These are phyloP conservation scores for Thoreauomyces humboldtii DNA, from an alignment of 192 early-diverging fungal genomes.

Conservation along the genomic window DNA sequence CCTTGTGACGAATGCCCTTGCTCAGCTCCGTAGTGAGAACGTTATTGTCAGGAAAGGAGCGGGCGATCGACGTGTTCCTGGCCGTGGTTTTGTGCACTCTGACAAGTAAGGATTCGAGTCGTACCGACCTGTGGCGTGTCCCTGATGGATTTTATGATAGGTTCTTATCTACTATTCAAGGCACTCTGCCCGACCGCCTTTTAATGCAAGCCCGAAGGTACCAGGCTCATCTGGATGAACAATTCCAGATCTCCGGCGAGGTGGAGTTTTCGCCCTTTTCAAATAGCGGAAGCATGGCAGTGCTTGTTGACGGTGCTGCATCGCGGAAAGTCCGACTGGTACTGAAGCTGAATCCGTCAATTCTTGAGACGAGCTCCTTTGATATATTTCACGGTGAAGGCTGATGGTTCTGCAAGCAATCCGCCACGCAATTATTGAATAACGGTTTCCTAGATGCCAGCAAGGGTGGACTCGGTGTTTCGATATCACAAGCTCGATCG, in stretches of 20 bases:
- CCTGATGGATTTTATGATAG: no score
- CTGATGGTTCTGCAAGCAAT: no score
- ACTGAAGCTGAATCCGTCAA: no score
- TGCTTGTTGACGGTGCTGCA: constrained; percentile 23
- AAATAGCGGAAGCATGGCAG: constrained; percentile 25
- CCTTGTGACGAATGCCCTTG: constrained; percentile 14
- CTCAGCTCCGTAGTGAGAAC: constrained; percentile 7
- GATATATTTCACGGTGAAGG: no score
- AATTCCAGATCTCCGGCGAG: neutral
- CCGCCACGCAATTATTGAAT: no score
- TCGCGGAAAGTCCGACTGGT: neutral
- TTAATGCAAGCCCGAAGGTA: constrained; percentile 31
- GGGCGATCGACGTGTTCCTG: constrained; percentile 36
- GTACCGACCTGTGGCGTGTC: neutral
- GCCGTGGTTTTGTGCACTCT: constrained; percentile 31
- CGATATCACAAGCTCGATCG: no score
- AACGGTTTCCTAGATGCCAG: no score
- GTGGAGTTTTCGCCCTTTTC: constrained; percentile 16
- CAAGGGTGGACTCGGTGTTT: no score
- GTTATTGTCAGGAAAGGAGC: constrained; percentile 29
- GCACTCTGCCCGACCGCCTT: constrained; percentile 31
- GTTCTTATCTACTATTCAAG: constrained; percentile 34
- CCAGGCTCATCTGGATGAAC: neutral
- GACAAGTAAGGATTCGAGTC: constrained; percentile 20
- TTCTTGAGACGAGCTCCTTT: no score